Evolutionary conservation across 768 basidiomycete genomes (phyloP).

Genomic region (Trametes cinnabarina): DNA sequence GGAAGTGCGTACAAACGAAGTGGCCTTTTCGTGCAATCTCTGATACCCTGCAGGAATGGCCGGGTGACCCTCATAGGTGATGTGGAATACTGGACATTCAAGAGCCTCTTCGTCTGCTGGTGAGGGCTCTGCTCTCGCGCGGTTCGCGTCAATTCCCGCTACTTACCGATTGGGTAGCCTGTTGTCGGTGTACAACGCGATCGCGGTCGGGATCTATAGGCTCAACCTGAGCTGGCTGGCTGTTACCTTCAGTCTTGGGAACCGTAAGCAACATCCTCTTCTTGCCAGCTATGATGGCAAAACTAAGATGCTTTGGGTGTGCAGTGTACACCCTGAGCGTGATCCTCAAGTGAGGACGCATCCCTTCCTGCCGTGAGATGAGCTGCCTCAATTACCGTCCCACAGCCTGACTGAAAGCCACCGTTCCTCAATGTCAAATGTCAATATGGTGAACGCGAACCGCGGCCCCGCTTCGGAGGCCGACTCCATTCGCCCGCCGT

Average conservation of each 20-base stretch:
- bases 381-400: no score
- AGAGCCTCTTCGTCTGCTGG: constrained; percentile 11
- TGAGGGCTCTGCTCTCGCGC: background rate
- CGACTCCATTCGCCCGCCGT: constrained; percentile 1
- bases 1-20: background rate
- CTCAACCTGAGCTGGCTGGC: constrained; percentile 5
- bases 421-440: background rate
- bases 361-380: no score
- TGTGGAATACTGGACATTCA: constrained; percentile 10
- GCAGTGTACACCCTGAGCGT: constrained; percentile 16
- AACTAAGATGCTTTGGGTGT: background rate
- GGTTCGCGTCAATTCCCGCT: background rate
- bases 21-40: no score
- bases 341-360: constrained; percentile 5
- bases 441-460: background rate
- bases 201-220: background rate
- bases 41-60: background rate
- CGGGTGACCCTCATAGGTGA: background rate
- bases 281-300: background rate
- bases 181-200: constrained; percentile 1
- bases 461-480: background rate
- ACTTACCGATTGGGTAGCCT: background rate
- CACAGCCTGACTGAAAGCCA: background rate
- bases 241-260: constrained; percentile 9
- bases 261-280: background rate